These are phyloP conservation scores for Silene conica DNA, from an alignment of 148 eudicot genomes.

Conservation along the genomic window DNA sequence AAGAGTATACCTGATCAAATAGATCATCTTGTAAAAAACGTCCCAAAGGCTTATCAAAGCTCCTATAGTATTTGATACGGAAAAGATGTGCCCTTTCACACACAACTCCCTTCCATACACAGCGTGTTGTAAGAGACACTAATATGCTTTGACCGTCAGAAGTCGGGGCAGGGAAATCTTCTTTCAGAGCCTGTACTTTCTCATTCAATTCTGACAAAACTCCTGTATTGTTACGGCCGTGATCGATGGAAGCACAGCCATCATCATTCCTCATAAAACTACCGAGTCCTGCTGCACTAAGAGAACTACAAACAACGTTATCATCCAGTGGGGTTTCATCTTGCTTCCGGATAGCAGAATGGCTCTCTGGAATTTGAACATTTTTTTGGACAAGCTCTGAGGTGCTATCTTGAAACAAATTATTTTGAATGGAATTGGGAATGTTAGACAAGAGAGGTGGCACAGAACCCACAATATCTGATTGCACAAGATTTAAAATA, in stretches of 20 bases:
- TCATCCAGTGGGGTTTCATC: slow-evolving; percentile 23
- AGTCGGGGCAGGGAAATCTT: slow-evolving; percentile 76
- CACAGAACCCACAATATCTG: slow-evolving; percentile 14
- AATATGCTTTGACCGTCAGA: slow-evolving; percentile 86
- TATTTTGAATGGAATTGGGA: slow-evolving; percentile 25
- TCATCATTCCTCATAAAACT: slow-evolving; percentile 18
- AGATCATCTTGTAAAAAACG: slow-evolving; percentile 79
- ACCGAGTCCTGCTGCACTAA: slow-evolving; percentile 24
- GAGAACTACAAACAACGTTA: slow-evolving; percentile 22
- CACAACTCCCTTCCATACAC: slow-evolving; percentile 93
- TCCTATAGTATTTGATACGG: slow-evolving; percentile 91
- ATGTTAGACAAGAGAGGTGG: slow-evolving; percentile 22
- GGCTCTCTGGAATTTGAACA: slow-evolving; percentile 26
- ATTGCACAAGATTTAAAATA: slow-evolving; percentile 12
- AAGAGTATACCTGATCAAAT: slow-evolving; percentile 68
- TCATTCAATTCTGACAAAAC: slow-evolving; percentile 36
- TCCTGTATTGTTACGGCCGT: slow-evolving; percentile 19
- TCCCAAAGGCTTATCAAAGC: slow-evolving; percentile 90
- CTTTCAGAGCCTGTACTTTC: slow-evolving; percentile 39
- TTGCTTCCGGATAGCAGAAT: slow-evolving; percentile 22
- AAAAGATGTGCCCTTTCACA: slow-evolving; percentile 93
- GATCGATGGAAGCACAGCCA: slow-evolving; percentile 21
- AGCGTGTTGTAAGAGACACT: slow-evolving; percentile 81
- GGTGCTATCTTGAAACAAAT: slow-evolving; percentile 27
- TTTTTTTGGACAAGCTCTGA: slow-evolving; percentile 22